Conservation (phyloP, 202 grass and related monocot genomes). For the Digitaria exilis region DNA sequence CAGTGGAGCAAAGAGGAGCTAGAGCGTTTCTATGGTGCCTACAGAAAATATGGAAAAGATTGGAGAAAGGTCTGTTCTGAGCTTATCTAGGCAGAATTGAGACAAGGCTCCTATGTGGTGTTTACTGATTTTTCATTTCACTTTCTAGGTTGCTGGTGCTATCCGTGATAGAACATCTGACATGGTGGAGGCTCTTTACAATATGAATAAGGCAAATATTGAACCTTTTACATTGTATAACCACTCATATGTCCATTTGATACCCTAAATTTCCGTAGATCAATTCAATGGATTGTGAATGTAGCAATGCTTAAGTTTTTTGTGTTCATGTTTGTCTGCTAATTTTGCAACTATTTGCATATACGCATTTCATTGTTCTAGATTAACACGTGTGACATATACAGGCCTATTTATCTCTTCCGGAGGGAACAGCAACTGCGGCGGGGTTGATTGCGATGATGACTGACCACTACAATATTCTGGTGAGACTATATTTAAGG, state of each 20-base stretch:
- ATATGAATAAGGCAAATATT: conserved; percentile 84
- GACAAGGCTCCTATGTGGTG: background rate
- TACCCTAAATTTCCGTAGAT: conserved; percentile 9
- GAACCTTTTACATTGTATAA: background rate
- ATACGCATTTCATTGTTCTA: conserved; percentile 3
- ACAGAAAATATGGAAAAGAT: conserved; percentile 94
- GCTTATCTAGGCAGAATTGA: background rate
- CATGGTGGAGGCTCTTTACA: conserved; percentile 95
- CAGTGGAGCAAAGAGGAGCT: conserved; percentile 98
- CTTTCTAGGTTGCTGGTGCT: conserved; percentile 68
- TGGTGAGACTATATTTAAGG: conserved; percentile 62
- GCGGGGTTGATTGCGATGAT: conserved; percentile 98
- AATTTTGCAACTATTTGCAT: conserved; percentile 10
- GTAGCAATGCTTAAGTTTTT: conserved; percentile 3
- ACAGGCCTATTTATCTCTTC: conserved; percentile 97
- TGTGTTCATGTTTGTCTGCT: conserved; percentile 1
- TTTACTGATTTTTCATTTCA: conserved; percentile 31
- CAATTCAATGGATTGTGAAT: background rate
- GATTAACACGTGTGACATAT: conserved; percentile 49
- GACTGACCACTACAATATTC: conserved; percentile 98
- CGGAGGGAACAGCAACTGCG: conserved; percentile 94
- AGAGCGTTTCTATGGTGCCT: conserved; percentile 83
- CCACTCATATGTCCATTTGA: conserved; percentile 14
- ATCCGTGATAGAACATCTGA: conserved; percentile 85
- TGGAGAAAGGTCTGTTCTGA: conserved; percentile 85